Evolutionary conservation across 2,329 filamentous ascomycete species (phyloP), one percentile per base, ranked within the genome.

Genomic region (Coniella vitis): DNA sequence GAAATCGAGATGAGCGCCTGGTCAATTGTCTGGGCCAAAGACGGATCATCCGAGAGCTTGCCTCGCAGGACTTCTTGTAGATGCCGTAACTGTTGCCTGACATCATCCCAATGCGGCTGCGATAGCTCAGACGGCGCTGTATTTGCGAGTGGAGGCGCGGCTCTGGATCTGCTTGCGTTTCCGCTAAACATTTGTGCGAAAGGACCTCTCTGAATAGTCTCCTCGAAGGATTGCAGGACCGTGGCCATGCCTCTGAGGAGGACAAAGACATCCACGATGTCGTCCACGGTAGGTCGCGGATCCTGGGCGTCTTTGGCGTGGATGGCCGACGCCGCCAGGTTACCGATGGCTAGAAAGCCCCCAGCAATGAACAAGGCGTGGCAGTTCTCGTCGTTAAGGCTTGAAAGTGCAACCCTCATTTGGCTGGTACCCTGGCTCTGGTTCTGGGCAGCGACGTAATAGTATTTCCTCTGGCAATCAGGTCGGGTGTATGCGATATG

Each of bases 341-440:
- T 60, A 16, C 58, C 56, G 20, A 67, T 58, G 7, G 57, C 53
- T 0, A 67, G 51, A 7, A 67, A 20, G 2, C 60, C 62, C 1
- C 63, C 58, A 1, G 61, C 55, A 0, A 59, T 45, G 40, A 67
- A 67, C 3, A 63, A 55, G 1, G 63, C 56, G 9, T 63, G 57
- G 19, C 60, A 65, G 34, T 57, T 63, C 1, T 62, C 58, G 2
- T 56, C 53, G 14, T 42, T 56, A 16, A 65, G 54, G 7, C 54
- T 47, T 0, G 54, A 16, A 1, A 67, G 47, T 0, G 55, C 54
- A 4, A 49, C 54, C 0, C 62, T 56, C 36, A 67, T 54, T 1
- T 61, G 62, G 12, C 53, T 51, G 1, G 62, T 55, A 7, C 63
- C 61, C 14, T 61, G 55, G 34, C 54, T 61, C 29, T 65, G 63